Evolutionary conservation across 331 rosid genomes (phyloP).

Genomic region (Phaseolus coccineus): DNA sequence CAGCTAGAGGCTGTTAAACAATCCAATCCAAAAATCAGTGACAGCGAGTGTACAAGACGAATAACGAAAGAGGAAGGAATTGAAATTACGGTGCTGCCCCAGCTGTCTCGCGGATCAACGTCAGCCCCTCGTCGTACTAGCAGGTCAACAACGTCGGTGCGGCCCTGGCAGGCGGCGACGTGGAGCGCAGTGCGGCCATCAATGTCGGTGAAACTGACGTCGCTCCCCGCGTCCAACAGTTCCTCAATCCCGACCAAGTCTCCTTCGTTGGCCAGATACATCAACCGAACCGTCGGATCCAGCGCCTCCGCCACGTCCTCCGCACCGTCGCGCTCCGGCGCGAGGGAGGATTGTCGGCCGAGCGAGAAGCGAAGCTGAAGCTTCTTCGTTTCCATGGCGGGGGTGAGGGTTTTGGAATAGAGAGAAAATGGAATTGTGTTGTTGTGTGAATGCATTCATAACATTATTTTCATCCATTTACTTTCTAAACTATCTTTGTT

Average conservation of each 20-base stretch:
- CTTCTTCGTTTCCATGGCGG: constrained; percentile 46
- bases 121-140: constrained; percentile 72
- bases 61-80: neutral
- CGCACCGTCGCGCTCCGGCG: constrained; percentile 37
- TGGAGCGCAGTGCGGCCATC: constrained; percentile 93
- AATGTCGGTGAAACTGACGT: constrained; percentile 82
- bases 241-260: constrained; percentile 76
- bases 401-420: neutral
- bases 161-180: constrained; percentile 85
- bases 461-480: too few relatives aligned
- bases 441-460: neutral
- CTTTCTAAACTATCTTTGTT: too few relatives aligned
- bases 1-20: constrained; percentile 75
- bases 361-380: constrained; percentile 48
- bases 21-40: constrained; percentile 31
- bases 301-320: constrained; percentile 18
- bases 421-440: neutral
- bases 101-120: constrained; percentile 72
- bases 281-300: constrained; percentile 55
- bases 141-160: constrained; percentile 69
- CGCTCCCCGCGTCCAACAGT: constrained; percentile 69
- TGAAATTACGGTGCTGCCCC: constrained; percentile 87
- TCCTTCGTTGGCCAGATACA: constrained; percentile 90
- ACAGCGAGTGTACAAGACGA: neutral
- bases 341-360: constrained; percentile 55